Conservation (phyloP, 805 yeast genomes). For the Torulaspora indica region DNA sequence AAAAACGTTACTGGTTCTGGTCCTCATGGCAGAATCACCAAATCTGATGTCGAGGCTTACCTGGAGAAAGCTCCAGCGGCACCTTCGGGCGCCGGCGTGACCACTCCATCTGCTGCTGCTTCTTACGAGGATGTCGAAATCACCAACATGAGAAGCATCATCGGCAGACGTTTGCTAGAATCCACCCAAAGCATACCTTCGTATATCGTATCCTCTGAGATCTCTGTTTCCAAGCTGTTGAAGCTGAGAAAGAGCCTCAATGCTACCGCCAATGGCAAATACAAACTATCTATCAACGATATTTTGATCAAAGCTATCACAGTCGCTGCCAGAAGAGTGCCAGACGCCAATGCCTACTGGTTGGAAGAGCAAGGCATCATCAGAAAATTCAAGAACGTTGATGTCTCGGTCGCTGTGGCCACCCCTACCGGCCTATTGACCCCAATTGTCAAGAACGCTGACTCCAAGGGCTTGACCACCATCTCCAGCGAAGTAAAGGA, state of each 20-base stretch:
- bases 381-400: conserved; percentile 87
- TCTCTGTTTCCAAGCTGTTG: conserved; percentile 83
- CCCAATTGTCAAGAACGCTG: conserved; percentile 88
- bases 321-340: conserved; percentile 82
- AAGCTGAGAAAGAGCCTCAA: conserved; percentile 90
- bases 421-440: conserved; percentile 97
- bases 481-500: conserved; percentile 86
- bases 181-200: conserved; percentile 87
- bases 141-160: conserved; percentile 88
- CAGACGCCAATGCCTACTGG: conserved; percentile 93
- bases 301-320: conserved; percentile 92
- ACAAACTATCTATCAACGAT: conserved; percentile 90
- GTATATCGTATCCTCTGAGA: conserved; percentile 81
- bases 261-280: conserved; percentile 76
- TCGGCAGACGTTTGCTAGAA: conserved; percentile 80
- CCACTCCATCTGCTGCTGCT: conserved; percentile 48
- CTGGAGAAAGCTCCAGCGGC: conserved; percentile 38
- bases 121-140: conserved; percentile 78
- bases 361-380: conserved; percentile 82
- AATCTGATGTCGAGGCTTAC: conserved; percentile 79
- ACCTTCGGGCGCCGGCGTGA: conserved; percentile 39
- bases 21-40: conserved; percentile 90
- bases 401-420: conserved; percentile 97
- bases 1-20: conserved; percentile 87
- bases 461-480: conserved; percentile 74